Conservation (phyloP, 306 rosid species). For the Acacia confusa region DNA sequence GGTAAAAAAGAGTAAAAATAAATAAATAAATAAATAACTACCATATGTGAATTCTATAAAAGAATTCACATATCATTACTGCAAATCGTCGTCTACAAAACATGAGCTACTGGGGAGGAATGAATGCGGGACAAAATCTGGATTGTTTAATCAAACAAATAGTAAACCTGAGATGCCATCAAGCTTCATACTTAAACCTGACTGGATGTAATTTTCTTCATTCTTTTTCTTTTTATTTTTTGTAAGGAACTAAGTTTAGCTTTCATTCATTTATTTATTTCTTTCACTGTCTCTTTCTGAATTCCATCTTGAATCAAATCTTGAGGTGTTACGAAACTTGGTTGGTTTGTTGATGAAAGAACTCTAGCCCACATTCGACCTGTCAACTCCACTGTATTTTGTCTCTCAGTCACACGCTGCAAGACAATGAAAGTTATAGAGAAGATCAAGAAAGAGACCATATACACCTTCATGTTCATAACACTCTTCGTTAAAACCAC, state of each 20-base stretch:
- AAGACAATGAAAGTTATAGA: constrained; percentile 29
- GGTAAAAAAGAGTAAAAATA: not conserved
- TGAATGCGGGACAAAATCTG: not conserved
- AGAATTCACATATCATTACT: not conserved
- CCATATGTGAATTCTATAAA: not conserved
- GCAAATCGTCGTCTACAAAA: not conserved
- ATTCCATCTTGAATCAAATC: constrained; percentile 31
- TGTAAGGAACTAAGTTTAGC: constrained; percentile 20
- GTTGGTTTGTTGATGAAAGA: constrained; percentile 93
- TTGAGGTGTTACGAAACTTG: constrained; percentile 58
- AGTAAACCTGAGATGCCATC: not conserved
- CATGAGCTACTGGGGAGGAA: not conserved
- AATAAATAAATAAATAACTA: not conserved
- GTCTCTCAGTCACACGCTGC: constrained; percentile 85
- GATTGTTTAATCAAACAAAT: not conserved
- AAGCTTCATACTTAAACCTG: constrained; percentile 24
- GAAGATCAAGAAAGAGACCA: not conserved
- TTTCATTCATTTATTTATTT: constrained; percentile 25
- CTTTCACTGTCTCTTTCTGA: constrained; percentile 33
- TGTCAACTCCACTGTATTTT: constrained; percentile 60
- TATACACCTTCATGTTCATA: not conserved
- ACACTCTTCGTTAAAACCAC: not conserved
- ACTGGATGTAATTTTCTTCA: constrained; percentile 15
- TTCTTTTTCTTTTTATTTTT: not conserved
- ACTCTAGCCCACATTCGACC: constrained; percentile 97